Conservation (phyloP, 2,329 filamentous ascomycete genomes). For the Monilinia laxa region DNA sequence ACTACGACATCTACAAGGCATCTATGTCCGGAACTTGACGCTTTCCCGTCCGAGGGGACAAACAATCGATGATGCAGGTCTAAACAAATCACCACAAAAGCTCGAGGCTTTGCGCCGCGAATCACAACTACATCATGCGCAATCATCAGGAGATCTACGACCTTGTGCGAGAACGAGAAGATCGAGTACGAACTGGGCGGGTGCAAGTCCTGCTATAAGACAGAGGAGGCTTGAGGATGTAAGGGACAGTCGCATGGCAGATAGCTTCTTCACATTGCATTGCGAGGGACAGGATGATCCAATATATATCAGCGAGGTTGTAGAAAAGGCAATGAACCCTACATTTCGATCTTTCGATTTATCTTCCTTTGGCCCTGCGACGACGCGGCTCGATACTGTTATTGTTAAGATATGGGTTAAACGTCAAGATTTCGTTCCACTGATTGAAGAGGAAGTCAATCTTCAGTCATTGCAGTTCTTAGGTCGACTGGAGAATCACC, state of each 20-base stretch:
- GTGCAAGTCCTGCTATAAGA: conserved; percentile 56
- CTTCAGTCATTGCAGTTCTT: conserved; percentile 76
- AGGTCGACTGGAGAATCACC: conserved; percentile 66
- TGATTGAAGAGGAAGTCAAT: conserved; percentile 70
- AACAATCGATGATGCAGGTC: conserved; percentile 74
- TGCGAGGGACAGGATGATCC: conserved; percentile 64
- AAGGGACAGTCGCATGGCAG: conserved; percentile 70
- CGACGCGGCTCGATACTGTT: conserved; percentile 65
- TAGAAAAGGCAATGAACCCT: conserved; percentile 82
- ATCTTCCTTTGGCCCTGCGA: conserved; percentile 56
- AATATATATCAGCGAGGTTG: conserved; percentile 85
- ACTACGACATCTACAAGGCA: conserved; percentile 80
- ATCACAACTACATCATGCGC: conserved; percentile 54
- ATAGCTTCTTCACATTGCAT: conserved; percentile 87
- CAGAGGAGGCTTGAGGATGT: conserved; percentile 77
- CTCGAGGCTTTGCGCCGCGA: conserved; percentile 50
- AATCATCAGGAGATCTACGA: conserved; percentile 54
- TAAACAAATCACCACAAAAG: conserved; percentile 66
- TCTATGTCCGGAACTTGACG: conserved; percentile 82
- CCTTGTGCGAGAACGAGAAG: conserved; percentile 47
- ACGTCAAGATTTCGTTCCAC: conserved; percentile 56
- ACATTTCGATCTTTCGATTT: conserved; percentile 86
- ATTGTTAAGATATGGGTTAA: conserved; percentile 74
- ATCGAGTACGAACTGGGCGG: conserved; percentile 63
- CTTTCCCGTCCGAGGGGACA: conserved; percentile 57